phyloP scores from a whole-genome alignment of 306 rosid species.

The Cicer yamashitae region DNA sequence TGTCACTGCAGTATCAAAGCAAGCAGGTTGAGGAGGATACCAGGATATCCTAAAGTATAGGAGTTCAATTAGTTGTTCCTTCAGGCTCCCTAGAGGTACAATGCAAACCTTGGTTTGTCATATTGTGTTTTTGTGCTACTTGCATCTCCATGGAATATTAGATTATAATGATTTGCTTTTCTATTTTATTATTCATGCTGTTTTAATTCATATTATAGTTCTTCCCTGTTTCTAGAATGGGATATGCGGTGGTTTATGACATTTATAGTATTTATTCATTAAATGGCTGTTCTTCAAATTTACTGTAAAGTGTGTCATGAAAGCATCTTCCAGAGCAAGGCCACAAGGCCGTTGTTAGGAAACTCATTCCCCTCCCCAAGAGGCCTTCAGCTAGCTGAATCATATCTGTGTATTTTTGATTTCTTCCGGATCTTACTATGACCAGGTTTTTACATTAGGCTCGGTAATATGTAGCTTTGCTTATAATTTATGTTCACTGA shows the following conservation, averaged over 20 bases:
- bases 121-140: slow-evolving; percentile 34
- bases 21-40: slow-evolving; percentile 95
- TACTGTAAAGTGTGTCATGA: background rate
- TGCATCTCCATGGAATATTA: slow-evolving; percentile 28
- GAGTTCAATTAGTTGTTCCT: slow-evolving; percentile 79
- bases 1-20: slow-evolving; percentile 99
- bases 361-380: background rate
- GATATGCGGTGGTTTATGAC: slow-evolving; percentile 10
- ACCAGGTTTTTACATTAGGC: background rate
- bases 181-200: slow-evolving; percentile 4
- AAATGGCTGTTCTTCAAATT: slow-evolving; percentile 1
- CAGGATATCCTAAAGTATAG: slow-evolving; percentile 65
- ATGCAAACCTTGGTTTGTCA: slow-evolving; percentile 65
- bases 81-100: slow-evolving; percentile 85
- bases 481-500: background rate
- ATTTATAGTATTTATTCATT: background rate
- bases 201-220: background rate
- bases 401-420: background rate
- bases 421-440: slow-evolving; percentile 17
- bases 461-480: background rate
- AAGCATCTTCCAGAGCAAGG: background rate
- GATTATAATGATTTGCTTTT: slow-evolving; percentile 25
- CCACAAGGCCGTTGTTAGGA: background rate
- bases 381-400: background rate
- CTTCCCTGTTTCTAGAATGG: background rate